Base-by-base conservation (phyloP, 169 alveolate species). In the Eimeria zaria region DNA sequence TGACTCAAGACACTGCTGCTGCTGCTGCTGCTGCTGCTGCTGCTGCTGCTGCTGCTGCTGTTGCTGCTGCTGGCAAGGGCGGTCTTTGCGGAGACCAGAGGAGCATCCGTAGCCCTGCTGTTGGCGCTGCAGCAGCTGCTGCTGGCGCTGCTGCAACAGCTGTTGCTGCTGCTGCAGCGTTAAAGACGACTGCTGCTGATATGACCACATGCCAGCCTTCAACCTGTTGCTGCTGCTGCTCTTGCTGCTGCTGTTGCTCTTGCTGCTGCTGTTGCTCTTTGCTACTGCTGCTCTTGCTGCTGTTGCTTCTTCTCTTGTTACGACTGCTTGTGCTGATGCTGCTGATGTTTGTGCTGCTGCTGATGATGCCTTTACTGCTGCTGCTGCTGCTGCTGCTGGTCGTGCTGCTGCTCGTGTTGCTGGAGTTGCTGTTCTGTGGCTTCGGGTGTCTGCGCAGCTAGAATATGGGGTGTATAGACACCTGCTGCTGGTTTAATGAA, bases 151-250 rank as follows among this genome's bases (percentile, higher is more conserved):
- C 74, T 62, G 74, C 74, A 11, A 27, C 74, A 62, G 16, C 83
- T 22, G 83, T 20, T 73, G 83, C 51, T 73, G 83, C 83, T 73
- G 83, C 83, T 78, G 88, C 88, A 78, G 88, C 58, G 88, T 22
- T 33, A 78, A n/a, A 22, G 88, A 16, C 30, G 58, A 39, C 62
- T 78, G 88, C 27, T 33, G 62, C 64, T 33, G 36, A 30, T 11
- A 78, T 12, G 88, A 6, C 88, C 88, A 78, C 88, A 78, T 78
- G 88, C 64, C 64, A 78, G 62, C 20, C 62, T 44, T 33, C 36
- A 2, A 4, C 62, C 83, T 39, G 36, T 46, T 22, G 36, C 83
- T 36, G 64, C 18, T 46, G 33, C 30, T 78, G 88, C 88, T 78
- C 62, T n/a, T 55, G 46, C 83, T 71, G 83, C 51, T 71, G 83